Base-by-base conservation (phyloP, 257 asterid genomes). In the Nicotiana tomentosiformis region DNA sequence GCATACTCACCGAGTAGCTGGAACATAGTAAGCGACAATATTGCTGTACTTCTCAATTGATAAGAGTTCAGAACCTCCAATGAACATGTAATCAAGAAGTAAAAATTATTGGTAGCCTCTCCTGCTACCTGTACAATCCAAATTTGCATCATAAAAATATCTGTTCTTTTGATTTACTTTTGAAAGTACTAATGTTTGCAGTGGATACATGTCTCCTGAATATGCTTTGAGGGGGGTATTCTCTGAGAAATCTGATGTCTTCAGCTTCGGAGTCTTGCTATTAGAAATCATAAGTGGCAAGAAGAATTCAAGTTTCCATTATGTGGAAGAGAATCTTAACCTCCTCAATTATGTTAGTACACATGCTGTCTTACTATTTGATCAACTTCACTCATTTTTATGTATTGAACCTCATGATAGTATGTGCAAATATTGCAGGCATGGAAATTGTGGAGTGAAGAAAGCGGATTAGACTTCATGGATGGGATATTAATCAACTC, bases 1-100 rank as follows among this genome's bases (percentile, higher is more conserved):
- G 70, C 81, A 72, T 37, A 87, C 87, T n/a, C 80, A 80, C 62
- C 83, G 89, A 57, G 80, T 87, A 26, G 80, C 83, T 33, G 89
- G 89, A 80, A 87, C 89, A 39, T 84, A 77, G 89, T 87, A 74
- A 81, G 85, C 43, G 0, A 43, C 80, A 23, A 23, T 76, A 65
- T 29, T 30, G 1, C 11, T 2, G 18, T 62, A 62, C 35, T 62
- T 62, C 68, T 62, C 35, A 62, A 61, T 26, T 23, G 12, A 6
- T 18, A 58, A 0, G 7, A 2, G 5, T 58, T 18, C 12, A 7
- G 65, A 2, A 2, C 29, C 29, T 0, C 29, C 65, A 6, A 57
- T 57, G 2, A 61, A 61, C 32, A 1, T 23, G 7, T 1, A 23
- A 3, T 62, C 68, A 62, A 62, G 30, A 60, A 69, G 43, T 5